A percentile compares a stretch with the other conserved stretches of the same genome.
Evolutionary conservation across 768 basidiomycete species (phyloP).

Genomic region (Pleurotus giganteus): DNA sequence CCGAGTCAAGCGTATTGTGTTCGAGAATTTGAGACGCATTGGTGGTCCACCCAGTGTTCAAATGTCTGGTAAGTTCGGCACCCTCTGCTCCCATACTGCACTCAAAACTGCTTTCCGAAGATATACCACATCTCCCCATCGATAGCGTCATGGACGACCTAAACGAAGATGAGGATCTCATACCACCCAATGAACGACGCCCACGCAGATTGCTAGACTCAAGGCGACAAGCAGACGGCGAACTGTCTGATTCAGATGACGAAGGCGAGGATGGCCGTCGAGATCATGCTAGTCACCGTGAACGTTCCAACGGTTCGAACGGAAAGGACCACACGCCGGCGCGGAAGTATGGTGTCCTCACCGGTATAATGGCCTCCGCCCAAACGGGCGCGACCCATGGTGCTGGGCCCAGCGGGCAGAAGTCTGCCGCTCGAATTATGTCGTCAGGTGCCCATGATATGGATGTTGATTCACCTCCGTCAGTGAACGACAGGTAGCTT

Average conservation of each 20-base stretch:
- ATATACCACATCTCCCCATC: conserved; percentile 80
- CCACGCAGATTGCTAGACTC: conserved; percentile 78
- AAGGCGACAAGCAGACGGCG: conserved; percentile 79
- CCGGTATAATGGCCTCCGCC: conserved; percentile 70
- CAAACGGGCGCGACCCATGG: conserved; percentile 59
- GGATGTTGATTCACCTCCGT: conserved; percentile 42
- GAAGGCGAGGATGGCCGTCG: conserved; percentile 88
- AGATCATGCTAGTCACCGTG: conserved; percentile 59
- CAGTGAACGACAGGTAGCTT: conserved; percentile 20
- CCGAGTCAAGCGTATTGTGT: conserved; percentile 86
- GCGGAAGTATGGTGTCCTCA: conserved; percentile 62
- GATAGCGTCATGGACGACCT: conserved; percentile 83
- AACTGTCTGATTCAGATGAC: conserved; percentile 96
- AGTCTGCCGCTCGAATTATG: conserved; percentile 47
- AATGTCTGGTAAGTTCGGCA: conserved; percentile 74
- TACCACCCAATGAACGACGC: conserved; percentile 73
- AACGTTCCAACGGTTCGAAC: conserved; percentile 39
- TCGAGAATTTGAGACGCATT: conserved; percentile 85
- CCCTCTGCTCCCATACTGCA: conserved; percentile 1
- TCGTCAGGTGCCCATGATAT: conserved; percentile 30
- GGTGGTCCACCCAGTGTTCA: conserved; percentile 93
- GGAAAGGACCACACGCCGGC: conserved; percentile 41
- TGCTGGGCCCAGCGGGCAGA: conserved; percentile 73
- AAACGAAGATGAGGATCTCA: conserved; percentile 80
- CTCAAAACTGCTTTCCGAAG: conserved; percentile 35